phyloP scores from a whole-genome alignment of 2,329 filamentous ascomycete genomes.

The Colletotrichum tamarilloi region DNA sequence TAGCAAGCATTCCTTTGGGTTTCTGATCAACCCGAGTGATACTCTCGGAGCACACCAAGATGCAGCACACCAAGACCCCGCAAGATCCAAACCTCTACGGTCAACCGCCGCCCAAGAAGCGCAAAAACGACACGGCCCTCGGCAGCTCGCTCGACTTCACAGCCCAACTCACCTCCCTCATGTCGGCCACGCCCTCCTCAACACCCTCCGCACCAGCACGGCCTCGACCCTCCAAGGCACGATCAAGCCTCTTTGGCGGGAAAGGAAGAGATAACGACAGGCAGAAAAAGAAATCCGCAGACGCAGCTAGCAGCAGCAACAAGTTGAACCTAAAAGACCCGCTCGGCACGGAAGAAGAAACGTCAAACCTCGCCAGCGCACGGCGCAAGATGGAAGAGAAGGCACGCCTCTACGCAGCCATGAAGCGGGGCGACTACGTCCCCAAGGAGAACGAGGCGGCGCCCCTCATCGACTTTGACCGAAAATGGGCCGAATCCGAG shows the following conservation, averaged over 20 bases:
- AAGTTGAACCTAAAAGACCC: slow-evolving; percentile 64
- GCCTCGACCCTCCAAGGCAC: slow-evolving; percentile 64
- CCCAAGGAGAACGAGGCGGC: slow-evolving; percentile 72
- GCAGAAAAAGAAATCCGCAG: slow-evolving; percentile 56
- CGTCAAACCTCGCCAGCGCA: slow-evolving; percentile 75
- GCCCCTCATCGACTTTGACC: slow-evolving; percentile 90
- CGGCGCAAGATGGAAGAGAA: slow-evolving; percentile 91
- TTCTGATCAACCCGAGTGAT: not conserved
- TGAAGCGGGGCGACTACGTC: slow-evolving; percentile 91
- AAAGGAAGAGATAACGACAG: slow-evolving; percentile 65
- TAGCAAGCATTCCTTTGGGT: not conserved
- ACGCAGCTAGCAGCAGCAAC: slow-evolving; percentile 46
- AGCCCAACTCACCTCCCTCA: slow-evolving; percentile 86
- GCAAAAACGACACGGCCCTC: slow-evolving; percentile 76
- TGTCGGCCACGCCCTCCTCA: slow-evolving; percentile 58
- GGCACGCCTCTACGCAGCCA: slow-evolving; percentile 84
- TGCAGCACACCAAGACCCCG: slow-evolving; percentile 55
- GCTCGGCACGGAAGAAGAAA: slow-evolving; percentile 69
- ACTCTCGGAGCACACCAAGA: no score
- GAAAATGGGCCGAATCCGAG: slow-evolving; percentile 87
- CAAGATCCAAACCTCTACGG: slow-evolving; percentile 82
- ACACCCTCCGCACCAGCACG: slow-evolving; percentile 57
- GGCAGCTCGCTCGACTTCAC: slow-evolving; percentile 84
- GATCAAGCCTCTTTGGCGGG: slow-evolving; percentile 75
- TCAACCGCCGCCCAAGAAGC: slow-evolving; percentile 75